phyloP scores from a whole-genome alignment of 805 yeast species.

The Grigorovia yakushimaensis region DNA sequence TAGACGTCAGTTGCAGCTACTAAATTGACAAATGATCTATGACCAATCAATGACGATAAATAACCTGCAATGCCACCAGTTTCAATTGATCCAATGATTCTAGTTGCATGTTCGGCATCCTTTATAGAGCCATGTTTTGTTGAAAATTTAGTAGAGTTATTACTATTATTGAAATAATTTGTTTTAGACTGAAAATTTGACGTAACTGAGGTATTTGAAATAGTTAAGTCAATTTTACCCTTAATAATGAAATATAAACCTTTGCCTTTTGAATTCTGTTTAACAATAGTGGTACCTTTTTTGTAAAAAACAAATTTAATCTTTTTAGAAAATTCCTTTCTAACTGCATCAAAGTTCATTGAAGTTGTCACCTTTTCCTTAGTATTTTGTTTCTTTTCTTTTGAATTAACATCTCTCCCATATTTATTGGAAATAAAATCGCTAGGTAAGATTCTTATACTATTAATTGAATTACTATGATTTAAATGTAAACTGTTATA shows the following conservation, averaged over 20 bases:
- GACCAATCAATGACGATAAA: conserved; percentile 68
- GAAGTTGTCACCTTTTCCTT: conserved; percentile 18
- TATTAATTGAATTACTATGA: conserved; percentile 8
- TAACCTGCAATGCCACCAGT: conserved; percentile 86
- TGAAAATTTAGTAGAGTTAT: not conserved
- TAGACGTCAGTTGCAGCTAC: conserved; percentile 52
- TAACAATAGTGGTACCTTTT: conserved; percentile 47
- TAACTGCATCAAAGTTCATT: conserved; percentile 41
- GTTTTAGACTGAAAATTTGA: not conserved
- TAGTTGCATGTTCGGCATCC: not conserved
- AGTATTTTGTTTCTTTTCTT: conserved; percentile 9
- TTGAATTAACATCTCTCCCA: conserved; percentile 4
- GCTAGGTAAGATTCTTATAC: conserved; percentile 20
- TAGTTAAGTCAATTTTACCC: conserved; percentile 58
- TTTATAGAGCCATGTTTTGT: no score
- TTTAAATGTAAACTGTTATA: conserved; percentile 4
- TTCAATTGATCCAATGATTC: conserved; percentile 42
- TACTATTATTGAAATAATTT: not conserved
- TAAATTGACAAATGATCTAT: conserved; percentile 66
- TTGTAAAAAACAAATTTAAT: conserved; percentile 46
- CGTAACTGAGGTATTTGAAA: not conserved
- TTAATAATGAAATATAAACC: conserved; percentile 77
- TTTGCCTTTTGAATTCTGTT: conserved; percentile 54
- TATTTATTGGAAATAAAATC: conserved; percentile 4
- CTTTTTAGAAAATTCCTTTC: conserved; percentile 47